Evolutionary conservation across 257 asterid genomes (phyloP).

Genomic region (Fraxinus excelsior): DNA sequence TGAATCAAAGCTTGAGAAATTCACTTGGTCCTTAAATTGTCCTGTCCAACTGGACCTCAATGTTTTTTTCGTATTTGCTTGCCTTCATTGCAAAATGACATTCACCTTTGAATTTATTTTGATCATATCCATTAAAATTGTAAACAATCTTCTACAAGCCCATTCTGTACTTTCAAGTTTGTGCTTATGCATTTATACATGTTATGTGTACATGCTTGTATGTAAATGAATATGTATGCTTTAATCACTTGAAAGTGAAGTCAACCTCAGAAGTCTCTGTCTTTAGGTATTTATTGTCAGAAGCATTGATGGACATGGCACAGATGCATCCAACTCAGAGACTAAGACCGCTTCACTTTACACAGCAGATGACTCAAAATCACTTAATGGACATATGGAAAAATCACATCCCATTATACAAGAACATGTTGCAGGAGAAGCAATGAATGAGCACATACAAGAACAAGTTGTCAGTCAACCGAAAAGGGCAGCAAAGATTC

Average conservation of each 20-base stretch:
- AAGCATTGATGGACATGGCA: conserved; percentile 29
- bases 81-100: not conserved
- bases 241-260: conserved; percentile 6
- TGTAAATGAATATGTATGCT: not conserved
- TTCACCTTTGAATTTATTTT: not conserved
- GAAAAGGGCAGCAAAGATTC: conserved; percentile 74
- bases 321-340: conserved; percentile 12
- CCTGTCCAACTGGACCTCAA: not conserved
- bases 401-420: conserved; percentile 31
- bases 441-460: conserved; percentile 37
- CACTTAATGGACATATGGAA: conserved; percentile 36
- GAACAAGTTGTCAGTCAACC: conserved; percentile 42
- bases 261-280: conserved; percentile 8
- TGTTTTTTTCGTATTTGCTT: not conserved
- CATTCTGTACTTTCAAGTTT: not conserved
- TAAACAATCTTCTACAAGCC: not conserved
- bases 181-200: not conserved
- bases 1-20: not conserved
- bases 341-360: conserved; percentile 40
- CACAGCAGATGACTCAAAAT: conserved; percentile 43
- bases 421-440: conserved; percentile 37
- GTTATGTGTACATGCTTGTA: not conserved
- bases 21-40: not conserved
- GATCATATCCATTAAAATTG: not conserved
- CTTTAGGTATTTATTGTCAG: conserved; percentile 32